phyloP scores from a whole-genome alignment of 2,329 filamentous ascomycete genomes.

The Plectosphaerella cucumerina region DNA sequence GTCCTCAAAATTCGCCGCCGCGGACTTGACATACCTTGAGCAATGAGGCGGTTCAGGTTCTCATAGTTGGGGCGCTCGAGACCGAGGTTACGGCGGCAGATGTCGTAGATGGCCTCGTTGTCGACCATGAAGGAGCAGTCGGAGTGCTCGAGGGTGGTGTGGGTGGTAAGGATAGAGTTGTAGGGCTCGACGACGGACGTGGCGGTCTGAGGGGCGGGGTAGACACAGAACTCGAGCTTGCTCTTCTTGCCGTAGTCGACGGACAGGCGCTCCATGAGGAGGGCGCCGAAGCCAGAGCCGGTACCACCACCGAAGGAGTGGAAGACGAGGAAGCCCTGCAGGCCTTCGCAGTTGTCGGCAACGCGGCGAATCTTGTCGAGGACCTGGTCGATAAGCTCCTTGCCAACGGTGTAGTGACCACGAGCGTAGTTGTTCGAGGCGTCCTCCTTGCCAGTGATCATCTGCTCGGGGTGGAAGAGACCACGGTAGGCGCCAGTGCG shows the following conservation, averaged over 20 bases:
- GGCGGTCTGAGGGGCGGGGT: slow-evolving; percentile 94
- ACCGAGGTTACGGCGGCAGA: slow-evolving; percentile 95
- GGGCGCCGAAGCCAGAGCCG: slow-evolving; percentile 95
- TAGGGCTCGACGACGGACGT: slow-evolving; percentile 99
- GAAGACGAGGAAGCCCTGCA: slow-evolving; percentile 99
- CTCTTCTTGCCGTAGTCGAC: slow-evolving; percentile 99
- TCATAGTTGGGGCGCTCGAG: slow-evolving; percentile 97
- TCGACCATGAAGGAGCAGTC: slow-evolving; percentile 99
- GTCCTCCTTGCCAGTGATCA: slow-evolving; percentile 99
- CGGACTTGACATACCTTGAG: slow-evolving; percentile 63
- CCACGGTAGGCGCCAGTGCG: slow-evolving; percentile 94
- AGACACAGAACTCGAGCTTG: slow-evolving; percentile 99
- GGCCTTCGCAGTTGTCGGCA: slow-evolving; percentile 95
- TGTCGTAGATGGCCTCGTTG: slow-evolving; percentile 99
- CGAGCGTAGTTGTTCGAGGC: slow-evolving; percentile 99
- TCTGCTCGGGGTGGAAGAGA: slow-evolving; percentile 98
- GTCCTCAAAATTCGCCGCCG: slow-evolving; percentile 2
- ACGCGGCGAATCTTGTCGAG: slow-evolving; percentile 97
- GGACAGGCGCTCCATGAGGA: slow-evolving; percentile 97
- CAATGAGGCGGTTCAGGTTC: slow-evolving; percentile 98
- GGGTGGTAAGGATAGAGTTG: slow-evolving; percentile 98
- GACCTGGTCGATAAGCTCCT: slow-evolving; percentile 98
- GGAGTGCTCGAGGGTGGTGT: slow-evolving; percentile 98
- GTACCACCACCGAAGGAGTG: slow-evolving; percentile 99
- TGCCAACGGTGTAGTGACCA: slow-evolving; percentile 99